Conservation (phyloP, 768 basidiomycete species). For the Rickenella mellea region DNA sequence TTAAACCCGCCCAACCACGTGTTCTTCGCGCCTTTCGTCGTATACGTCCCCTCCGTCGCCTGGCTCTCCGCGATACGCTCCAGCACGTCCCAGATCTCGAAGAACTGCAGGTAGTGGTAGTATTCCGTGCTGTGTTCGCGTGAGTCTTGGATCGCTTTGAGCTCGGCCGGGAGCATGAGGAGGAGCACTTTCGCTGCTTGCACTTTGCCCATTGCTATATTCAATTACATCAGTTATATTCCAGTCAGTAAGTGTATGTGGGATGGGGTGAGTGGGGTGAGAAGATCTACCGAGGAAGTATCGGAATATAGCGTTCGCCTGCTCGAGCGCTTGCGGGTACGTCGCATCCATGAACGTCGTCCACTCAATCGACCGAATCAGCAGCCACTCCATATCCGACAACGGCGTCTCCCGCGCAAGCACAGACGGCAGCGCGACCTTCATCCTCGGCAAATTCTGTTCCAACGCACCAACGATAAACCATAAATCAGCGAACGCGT, state of each 20-base stretch:
- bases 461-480: not conserved
- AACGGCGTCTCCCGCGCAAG: slow-evolving; percentile 46
- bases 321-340: slow-evolving; percentile 68
- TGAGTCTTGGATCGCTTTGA: slow-evolving; percentile 52
- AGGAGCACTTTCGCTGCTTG: slow-evolving; percentile 55
- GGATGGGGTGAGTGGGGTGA: not conserved
- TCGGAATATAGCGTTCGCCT: slow-evolving; percentile 80
- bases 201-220: slow-evolving; percentile 64
- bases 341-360: slow-evolving; percentile 71
- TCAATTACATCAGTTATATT: too few relatives aligned
- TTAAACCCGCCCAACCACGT: slow-evolving; percentile 61
- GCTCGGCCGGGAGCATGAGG: slow-evolving; percentile 51
- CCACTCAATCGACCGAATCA: slow-evolving; percentile 92
- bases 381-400: slow-evolving; percentile 46
- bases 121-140: slow-evolving; percentile 60
- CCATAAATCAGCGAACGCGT: slow-evolving; percentile 5
- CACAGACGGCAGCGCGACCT: slow-evolving; percentile 53
- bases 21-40: slow-evolving; percentile 47
- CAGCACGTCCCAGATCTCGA: slow-evolving; percentile 61
- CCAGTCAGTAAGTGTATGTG: not conserved
- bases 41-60: slow-evolving; percentile 43
- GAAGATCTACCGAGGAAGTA: slow-evolving; percentile 75
- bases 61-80: slow-evolving; percentile 53
- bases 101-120: slow-evolving; percentile 73
- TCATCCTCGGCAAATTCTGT: slow-evolving; percentile 43